Base-by-base conservation (phyloP, 305 asterid species). In the Fraxinus ornus region DNA sequence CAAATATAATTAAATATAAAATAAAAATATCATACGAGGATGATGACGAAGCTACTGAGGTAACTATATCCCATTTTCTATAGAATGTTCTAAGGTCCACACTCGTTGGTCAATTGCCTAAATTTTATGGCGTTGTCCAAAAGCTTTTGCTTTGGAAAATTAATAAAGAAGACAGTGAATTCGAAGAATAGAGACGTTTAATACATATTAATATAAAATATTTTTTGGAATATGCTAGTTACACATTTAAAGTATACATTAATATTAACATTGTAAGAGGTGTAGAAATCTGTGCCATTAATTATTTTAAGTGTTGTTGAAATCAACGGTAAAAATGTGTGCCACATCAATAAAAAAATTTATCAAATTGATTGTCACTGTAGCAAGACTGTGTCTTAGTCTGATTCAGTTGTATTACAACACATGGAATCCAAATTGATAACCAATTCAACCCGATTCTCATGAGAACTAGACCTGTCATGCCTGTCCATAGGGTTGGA, bases 31-130 rank as follows among this genome's bases (percentile, higher is more conserved):
- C 22, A 17, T 19, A 17, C 62, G 7, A 12, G 19, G 76, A 13
- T 32, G 37, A 15, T 22, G 76, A 24, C 55, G 47, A 5, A 72
- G 49, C 33, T 32, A 30, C n/a, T 9, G 60, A 24, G 39, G 76
- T 8, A 41, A 44, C 33, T 32, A 17, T 37, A 55, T 44, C 64
- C 78, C 47, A 72, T 78, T 47, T 86, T 57, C 83, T 32, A 78
- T 36, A 21, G 74, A 83, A 74, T 36, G 68, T 66, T 83, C 77
- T 21, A 62, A 73, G 19, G 81, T 86, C 86, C 26, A 8, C 85
- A 10, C 7, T 83, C 87, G 70, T 4, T 78, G 79, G 89, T 86
- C 89, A 86, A 86, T 81, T 83, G 52, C 87, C 89, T 70, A 4
- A 60, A 81, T n/a, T 80, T 78, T 55, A 81, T 79, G 85, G 82